Base-by-base conservation (phyloP, 208 protist species). In the Leishmania amazonensis region DNA sequence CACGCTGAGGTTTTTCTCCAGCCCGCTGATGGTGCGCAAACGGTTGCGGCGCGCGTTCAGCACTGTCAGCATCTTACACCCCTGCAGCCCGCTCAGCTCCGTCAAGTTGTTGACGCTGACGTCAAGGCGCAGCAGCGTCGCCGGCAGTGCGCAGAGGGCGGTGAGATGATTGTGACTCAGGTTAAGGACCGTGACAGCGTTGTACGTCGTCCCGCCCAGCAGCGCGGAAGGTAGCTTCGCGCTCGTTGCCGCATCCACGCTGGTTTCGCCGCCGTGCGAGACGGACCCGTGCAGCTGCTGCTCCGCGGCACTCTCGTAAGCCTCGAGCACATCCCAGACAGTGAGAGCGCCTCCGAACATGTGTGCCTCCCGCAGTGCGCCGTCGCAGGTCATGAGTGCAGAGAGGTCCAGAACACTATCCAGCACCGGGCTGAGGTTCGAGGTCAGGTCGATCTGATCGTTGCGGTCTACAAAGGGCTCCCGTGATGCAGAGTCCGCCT, bases 21-120 rank as follows among this genome's bases (percentile, higher is more conserved):
- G 84, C 9, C 89, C 92, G 31, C 71, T 1, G 45, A 96, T 93
- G 24, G 40, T 42, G 42, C 31, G 54, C 9, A 96, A 73, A 2
- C 60, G 78, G 80, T 97, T 97, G 74, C 89, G 90, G 3, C 93
- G 91, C 35, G 91, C 90, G 87, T 96, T 96, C 31, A 96, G 83
- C 47, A 97, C 89, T 1, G 91, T 90, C 74, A 97, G 84, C 93
- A 96, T 96, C 74, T 80, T 83, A 81, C 94, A 97, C 76, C 84
- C 21, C 17, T 81, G 79, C 72, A 97, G 42, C 8, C 91, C 93
- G n/a, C 21, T 76, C 7, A 97, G 70, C 15, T 81, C 70, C 6
- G 77, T 79, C 40, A 97, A 88, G n/a, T 83, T 72, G 73, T 97
- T 97, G 51, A 88, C 67, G 81, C 93, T 96, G 58, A 97, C 87